Evolutionary conservation across 1,284 basidiomycete genomes (phyloP), one percentile per base, ranked within the genome.

Genomic region (Tilletiaria anomala): DNA sequence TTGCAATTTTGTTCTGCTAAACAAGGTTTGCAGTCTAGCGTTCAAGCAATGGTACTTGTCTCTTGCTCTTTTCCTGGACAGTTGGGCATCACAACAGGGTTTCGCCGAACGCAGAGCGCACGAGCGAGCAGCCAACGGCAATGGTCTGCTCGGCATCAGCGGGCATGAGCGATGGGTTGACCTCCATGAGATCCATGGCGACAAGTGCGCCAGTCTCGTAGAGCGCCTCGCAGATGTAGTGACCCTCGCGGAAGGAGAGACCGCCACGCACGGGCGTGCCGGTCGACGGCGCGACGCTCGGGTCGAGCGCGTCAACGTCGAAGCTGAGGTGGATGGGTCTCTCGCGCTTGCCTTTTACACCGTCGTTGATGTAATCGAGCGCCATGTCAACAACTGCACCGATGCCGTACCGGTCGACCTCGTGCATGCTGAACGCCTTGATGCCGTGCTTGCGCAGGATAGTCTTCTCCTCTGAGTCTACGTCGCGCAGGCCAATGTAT

Each of bases 351-450:
- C 50, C 50, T 3, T 50, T 40, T 4, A 34, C 35, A 31, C 47
- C 47, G 10, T 48, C 50, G 70, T 93, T 94, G 58, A 97, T 80
- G 68, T 86, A 77, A 65, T 93, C 83, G 49, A 97, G 72, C 23
- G 89, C 93, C 83, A 89, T 83, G 64, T 96, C 85, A 44, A 96
- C 80, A 43, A 96, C 84, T 20, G 15, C 32, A 23, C 65, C 91
- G 53, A 99, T 97, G 37, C 93, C 93, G 63, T 86, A 83, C 70
- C 79, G 84, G 72, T 99, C 93, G 41, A 99, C 82, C 53, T 97
- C 86, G 71, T 96, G 88, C 93, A 99, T 99, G 50, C 81, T 83
- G 73, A 84, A 97, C 8, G 81, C 83, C 68, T 84, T 87, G 75
- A 99, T 94, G 42, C 48, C 78, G 69, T 86, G 75, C 57, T 91